Evolutionary conservation across 140 eudicot genomes (phyloP), one percentile per base, ranked within the genome.

Genomic region (Ambrosia hybrid): DNA sequence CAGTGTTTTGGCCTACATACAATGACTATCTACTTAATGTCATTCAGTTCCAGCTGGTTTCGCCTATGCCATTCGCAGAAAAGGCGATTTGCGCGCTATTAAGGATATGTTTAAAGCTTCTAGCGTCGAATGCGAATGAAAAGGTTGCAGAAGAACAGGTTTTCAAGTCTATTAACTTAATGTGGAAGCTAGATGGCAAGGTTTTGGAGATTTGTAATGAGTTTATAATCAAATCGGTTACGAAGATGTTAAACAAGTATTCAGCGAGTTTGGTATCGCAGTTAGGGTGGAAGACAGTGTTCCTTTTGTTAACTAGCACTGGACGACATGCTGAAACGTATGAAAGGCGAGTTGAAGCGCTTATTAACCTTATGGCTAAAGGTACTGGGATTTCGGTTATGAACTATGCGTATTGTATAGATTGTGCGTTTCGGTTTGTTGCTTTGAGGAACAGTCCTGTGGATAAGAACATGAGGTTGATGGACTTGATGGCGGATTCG

Each of bases 131-230:
- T 65, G 75, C 76, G 2, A 34, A 73, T 6, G 98, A 92, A 63
- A 86, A 80, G 70, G 14, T 55, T 0, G 37, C 90, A 0, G 98
- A 92, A 76, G 98, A 92, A 57, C 83, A 81, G 49, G 60, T 92
- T 14, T 92, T 89, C 79, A 86, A 84, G 72, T 90, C 99, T 5
- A 82, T 94, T 62, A 90, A 88, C 65, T 59, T 94, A 58, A 94
- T 89, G 96, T 85, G 95, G 95, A 87, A 86, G 64, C 55, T 85
- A 48, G 98, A 92, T 33, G 79, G 86, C n/a, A 93, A 92, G 65
- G 80, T 92, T 13, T 68, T 89, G 2, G 98, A 89, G 12, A 87
- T 82, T 0, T 92, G 98, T 70, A 81, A 75, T 30, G 98, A 92
- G 58, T 76, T 82, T 39, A 60, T 92, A 12, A 39, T 85, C 33